Percentiles rank a stretch among this genome's conserved stretches.
phyloP scores from a whole-genome alignment of 2,329 filamentous ascomycete species.

The Biscogniauxia marginata region DNA sequence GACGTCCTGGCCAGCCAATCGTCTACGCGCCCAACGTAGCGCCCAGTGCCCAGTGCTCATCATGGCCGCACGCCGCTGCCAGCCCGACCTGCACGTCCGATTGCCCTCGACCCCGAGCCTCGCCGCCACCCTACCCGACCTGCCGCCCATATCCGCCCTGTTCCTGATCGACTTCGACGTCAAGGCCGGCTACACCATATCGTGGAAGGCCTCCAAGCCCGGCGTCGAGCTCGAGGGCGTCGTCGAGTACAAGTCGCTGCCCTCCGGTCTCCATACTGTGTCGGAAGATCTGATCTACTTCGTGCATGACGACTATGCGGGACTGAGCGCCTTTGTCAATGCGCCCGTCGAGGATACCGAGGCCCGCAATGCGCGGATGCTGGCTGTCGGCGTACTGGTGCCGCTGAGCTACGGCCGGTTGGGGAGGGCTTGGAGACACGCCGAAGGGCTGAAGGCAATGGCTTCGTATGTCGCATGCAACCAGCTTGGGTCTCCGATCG shows the following conservation, averaged over 20 bases:
- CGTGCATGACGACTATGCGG: constrained; percentile 79
- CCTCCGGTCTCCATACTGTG: constrained; percentile 88
- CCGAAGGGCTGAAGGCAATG: constrained; percentile 70
- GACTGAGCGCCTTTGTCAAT: constrained; percentile 89
- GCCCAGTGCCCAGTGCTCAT: constrained; percentile 1
- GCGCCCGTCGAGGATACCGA: constrained; percentile 72
- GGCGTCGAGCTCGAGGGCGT: constrained; percentile 77
- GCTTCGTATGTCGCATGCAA: constrained; percentile 58
- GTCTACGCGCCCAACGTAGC: constrained; percentile 6
- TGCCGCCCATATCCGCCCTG: constrained; percentile 69
- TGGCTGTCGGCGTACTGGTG: constrained; percentile 86
- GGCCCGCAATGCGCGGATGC: constrained; percentile 85
- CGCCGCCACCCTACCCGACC: constrained; percentile 41
- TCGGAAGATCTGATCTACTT: constrained; percentile 91
- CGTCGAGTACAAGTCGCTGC: constrained; percentile 94
- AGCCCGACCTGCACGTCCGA: constrained; percentile 34
- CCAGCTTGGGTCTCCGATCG: not conserved
- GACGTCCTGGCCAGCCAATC: constrained; percentile 6
- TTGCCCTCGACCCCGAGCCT: constrained; percentile 28
- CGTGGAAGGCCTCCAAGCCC: constrained; percentile 75
- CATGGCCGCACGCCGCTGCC: constrained; percentile 35
- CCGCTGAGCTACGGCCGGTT: constrained; percentile 81
- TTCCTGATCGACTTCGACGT: constrained; percentile 92
- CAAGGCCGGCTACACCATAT: constrained; percentile 86
- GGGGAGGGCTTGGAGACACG: constrained; percentile 87